Base-by-base conservation (phyloP, 768 basidiomycete genomes). In the Piloderma croceum region DNA sequence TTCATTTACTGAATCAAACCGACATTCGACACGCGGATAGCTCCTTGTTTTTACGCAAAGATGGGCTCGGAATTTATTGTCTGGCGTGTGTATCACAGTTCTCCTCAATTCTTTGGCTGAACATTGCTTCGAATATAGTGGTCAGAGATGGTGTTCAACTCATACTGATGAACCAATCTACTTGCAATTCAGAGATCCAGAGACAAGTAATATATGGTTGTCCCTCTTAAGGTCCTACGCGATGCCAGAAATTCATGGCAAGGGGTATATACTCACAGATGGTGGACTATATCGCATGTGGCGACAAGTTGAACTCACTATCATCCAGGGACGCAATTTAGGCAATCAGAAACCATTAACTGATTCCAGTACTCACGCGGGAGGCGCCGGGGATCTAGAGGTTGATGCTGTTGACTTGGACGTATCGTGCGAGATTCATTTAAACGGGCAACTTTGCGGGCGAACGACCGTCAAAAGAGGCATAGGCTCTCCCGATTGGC, bases 251-350 rank as follows among this genome's bases (percentile, higher is more conserved):
- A 76, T 83, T 40, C 87, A 89, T 54, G 87, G 83, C 24, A 68
- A 70, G 48, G 63, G 71, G 56, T 66, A 70, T 48, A 66, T 67
- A 27, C 68, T 76, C 17, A 52, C 60, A 37, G 80, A 81, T 44
- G 84, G 82, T 31, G 88, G 88, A 6, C 75, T 84, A 9, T 90
- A 87, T 61, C 80, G 90, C 40, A 84, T 91, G 76, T 91, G 86
- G 84, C 73, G 90, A 37, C 83, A 86, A 57, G 71, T 91, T 18
- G 78, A 86, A 46, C 65, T 91, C 19, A 74, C 76, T 22, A 69
- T 89, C 40, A 68, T 82, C 27, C 83, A 87, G 60, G 88, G 79
- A 10, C 77, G 87, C 29, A 80, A 81, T 52, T 66, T 92, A 23
- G 83, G 84, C 35, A 69, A 67, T 43, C 59, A 66, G 31, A 75